Conservation (phyloP, 352 stramenopile genomes). For the Phytophthora podocarpi region DNA sequence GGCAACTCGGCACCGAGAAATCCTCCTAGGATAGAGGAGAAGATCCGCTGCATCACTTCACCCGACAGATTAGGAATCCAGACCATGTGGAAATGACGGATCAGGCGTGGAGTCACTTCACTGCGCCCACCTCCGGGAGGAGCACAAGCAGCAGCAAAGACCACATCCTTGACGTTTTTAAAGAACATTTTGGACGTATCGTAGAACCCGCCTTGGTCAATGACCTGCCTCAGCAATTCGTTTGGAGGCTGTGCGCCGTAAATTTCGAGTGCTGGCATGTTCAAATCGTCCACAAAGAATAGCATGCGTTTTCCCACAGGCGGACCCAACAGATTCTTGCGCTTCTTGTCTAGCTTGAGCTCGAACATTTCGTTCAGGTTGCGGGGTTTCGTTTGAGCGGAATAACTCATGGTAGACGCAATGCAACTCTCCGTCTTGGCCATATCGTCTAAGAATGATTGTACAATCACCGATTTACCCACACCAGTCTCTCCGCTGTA, state of each 20-base stretch:
- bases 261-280: conserved; percentile 93
- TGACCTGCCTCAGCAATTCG: conserved; percentile 90
- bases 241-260: conserved; percentile 94
- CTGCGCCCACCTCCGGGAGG: conserved; percentile 87
- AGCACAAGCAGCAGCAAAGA: conserved; percentile 84
- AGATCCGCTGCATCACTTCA: conserved; percentile 90
- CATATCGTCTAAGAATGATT: conserved; percentile 91
- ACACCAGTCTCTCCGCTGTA: conserved; percentile 93
- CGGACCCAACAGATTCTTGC: conserved; percentile 81
- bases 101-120: conserved; percentile 84
- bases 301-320: conserved; percentile 82
- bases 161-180: conserved; percentile 90
- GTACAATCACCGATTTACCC: conserved; percentile 93
- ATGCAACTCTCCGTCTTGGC: conserved; percentile 84
- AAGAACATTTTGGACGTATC: conserved; percentile 95
- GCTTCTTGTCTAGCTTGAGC: conserved; percentile 83
- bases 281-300: conserved; percentile 93
- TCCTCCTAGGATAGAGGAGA: conserved; percentile 88
- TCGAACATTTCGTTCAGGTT: conserved; percentile 89
- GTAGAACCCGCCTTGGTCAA: conserved; percentile 91
- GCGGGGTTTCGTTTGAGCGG: conserved; percentile 84
- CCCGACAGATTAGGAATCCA: conserved; percentile 89
- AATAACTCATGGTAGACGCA: conserved; percentile 89
- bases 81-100: conserved; percentile 92
- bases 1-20: conserved; percentile 83